Percentiles rank a stretch among this genome's conserved stretches.
Evolutionary conservation across 73 alveolate genomes (phyloP).

Genomic region (Uronychia binucleata): DNA sequence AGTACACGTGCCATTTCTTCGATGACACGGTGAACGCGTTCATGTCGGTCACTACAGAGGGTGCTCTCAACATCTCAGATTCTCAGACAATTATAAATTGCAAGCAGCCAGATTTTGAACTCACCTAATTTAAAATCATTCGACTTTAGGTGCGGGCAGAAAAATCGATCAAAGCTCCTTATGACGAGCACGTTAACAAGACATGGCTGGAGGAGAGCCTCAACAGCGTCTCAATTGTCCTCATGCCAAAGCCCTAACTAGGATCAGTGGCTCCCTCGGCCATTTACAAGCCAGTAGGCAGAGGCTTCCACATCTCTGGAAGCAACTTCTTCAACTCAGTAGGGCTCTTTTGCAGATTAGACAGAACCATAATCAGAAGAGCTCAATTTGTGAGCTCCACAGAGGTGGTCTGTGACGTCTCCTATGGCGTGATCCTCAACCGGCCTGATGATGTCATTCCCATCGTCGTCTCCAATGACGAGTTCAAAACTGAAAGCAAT

Average conservation of each 20-base stretch:
- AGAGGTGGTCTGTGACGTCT: not conserved
- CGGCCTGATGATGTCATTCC: not conserved
- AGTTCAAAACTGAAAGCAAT: not conserved
- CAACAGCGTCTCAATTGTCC: not conserved
- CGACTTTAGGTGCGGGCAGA: not conserved
- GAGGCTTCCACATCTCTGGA: not conserved
- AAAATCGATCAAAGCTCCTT: not conserved
- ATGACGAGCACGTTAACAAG: not conserved
- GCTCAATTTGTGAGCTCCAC: not conserved
- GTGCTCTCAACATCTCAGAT: no score
- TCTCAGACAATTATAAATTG: no score
- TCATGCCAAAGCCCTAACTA: not conserved
- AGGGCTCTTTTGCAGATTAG: not conserved
- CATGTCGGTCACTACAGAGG: no score
- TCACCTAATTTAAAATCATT: no score
- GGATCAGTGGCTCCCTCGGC: not conserved
- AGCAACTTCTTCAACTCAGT: not conserved
- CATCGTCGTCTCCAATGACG: not conserved
- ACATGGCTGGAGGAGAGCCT: not conserved
- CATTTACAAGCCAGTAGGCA: not conserved
- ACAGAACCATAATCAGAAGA: not conserved
- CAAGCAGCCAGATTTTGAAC: no score
- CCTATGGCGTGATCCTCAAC: not conserved
- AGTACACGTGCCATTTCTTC: no score
- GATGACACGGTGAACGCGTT: no score